Evolutionary conservation across 345 rosid genomes (phyloP), one percentile per base, ranked within the genome.

Genomic region (Linum tenue): DNA sequence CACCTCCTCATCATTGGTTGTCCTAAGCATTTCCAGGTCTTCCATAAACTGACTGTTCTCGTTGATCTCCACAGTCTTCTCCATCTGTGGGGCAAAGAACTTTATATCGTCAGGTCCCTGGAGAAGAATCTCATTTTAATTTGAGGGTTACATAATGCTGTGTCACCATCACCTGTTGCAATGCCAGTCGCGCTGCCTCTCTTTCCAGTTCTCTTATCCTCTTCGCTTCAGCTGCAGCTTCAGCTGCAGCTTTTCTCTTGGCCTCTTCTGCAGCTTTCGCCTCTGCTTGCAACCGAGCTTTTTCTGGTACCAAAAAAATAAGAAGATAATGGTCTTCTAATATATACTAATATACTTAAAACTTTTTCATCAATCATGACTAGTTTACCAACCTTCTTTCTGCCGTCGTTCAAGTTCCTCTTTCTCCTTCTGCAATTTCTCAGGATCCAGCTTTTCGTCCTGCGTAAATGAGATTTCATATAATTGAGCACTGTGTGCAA

Each of bases 171-270:
- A 92, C 98, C 89, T 82, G 67, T 72, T 70, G 84, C 79, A 92
- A 78, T 64, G 89, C 91, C 72, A 82, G 97, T 3, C 98, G 91
- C 59, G 95, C 91, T 65, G 90, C 95, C 79, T 92, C 97, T 79
- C 98, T 83, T 76, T 89, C 92, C 57, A 76, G 76, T 68, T 86
- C 94, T 76, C 92, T 82, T 75, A 80, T 81, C 80, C 82, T 86
- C 84, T 75, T 87, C 39, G 78, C 84, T 74, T 84, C 91, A 51
- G 87, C 90, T 66, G 85, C 95, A 70, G 87, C 95, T 78, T 85
- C 86, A 53, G 83, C 96, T 73, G 73, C 91, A 36, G 90, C 88
- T 62, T 76, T 85, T 77, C 74, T 87, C 71, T 68, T 75, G 73
- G 85, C 92, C 74, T 84, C 92, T 70, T 87, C 90, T 61, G 91